Conservation (phyloP, 345 rosid species). For the Linum trigynum region DNA sequence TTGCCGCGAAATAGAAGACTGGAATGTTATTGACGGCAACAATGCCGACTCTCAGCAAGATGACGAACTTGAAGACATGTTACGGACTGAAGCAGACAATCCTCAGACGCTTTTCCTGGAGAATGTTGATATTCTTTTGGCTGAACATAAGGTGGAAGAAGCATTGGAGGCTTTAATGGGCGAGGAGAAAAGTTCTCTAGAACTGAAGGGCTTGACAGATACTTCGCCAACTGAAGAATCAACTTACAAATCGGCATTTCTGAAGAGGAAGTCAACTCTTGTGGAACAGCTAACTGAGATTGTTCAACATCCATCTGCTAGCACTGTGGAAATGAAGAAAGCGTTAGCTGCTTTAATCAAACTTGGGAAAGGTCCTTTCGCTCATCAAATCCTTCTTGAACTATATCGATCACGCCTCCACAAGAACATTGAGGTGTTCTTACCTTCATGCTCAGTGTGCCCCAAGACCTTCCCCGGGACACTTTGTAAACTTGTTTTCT, state of each 20-base stretch:
- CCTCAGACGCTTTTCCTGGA: conserved; percentile 40
- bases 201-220: conserved; percentile 50
- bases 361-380: conserved; percentile 80
- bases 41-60: conserved; percentile 30
- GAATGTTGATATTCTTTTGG: conserved; percentile 68
- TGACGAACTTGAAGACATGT: conserved; percentile 24
- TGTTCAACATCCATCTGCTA: conserved; percentile 50
- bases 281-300: conserved; percentile 68
- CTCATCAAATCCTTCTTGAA: conserved; percentile 67
- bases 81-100: conserved; percentile 27
- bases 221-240: conserved; percentile 34
- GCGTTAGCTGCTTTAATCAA: conserved; percentile 53
- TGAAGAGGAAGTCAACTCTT: conserved; percentile 53
- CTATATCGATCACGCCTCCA: conserved; percentile 43
- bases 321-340: conserved; percentile 43
- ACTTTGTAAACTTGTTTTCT: conserved; percentile 67
- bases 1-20: conserved; percentile 59
- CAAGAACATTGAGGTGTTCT: conserved; percentile 49
- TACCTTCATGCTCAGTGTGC: conserved; percentile 67
- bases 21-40: conserved; percentile 36
- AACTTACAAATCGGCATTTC: conserved; percentile 45
- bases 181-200: conserved; percentile 55
- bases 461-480: conserved; percentile 73
- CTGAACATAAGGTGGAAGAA: conserved; percentile 76
- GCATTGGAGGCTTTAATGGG: conserved; percentile 57